phyloP scores from a whole-genome alignment of 805 yeast species.

The Yarrowia alimentaria region DNA sequence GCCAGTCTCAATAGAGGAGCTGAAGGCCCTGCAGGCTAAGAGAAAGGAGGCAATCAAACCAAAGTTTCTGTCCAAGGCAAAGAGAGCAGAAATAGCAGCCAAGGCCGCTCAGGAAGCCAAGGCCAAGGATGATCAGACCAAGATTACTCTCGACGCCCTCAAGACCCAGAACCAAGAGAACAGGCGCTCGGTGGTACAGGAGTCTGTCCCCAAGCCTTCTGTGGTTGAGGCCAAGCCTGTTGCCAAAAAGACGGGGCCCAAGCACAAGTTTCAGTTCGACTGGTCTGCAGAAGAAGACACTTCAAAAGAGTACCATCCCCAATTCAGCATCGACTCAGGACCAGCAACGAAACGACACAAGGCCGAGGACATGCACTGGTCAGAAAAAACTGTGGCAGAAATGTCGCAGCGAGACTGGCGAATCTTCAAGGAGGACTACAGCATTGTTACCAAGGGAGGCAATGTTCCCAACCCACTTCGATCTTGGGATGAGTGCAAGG shows the following conservation, averaged over 20 bases:
- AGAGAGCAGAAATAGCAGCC: conserved; percentile 25
- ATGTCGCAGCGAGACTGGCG: conserved; percentile 92
- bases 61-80: conserved; percentile 47
- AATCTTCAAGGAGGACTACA: conserved; percentile 73
- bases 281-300: conserved; percentile 76
- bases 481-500: conserved; percentile 62
- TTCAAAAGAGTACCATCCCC: conserved; percentile 45
- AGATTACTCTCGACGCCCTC: too few relatives aligned
- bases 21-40: conserved; percentile 32
- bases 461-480: conserved; percentile 59
- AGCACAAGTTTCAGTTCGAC: conserved; percentile 54
- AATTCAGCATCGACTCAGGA: conserved; percentile 37
- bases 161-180: too few relatives aligned
- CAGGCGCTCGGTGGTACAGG: conserved; percentile 18
- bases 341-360: conserved; percentile 30
- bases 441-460: conserved; percentile 55
- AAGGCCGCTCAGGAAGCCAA: too few relatives aligned
- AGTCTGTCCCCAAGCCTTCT: too few relatives aligned
- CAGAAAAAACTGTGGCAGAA: conserved; percentile 55
- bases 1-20: conserved; percentile 40
- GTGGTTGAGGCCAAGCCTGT: conserved; percentile 7
- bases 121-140: too few relatives aligned
- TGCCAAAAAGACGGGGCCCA: too few relatives aligned
- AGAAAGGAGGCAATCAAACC: conserved; percentile 39
- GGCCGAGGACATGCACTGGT: conserved; percentile 55